Percentiles rank a stretch among this genome's conserved stretches.
Evolutionary conservation across 306 rosid species (phyloP).

Genomic region (Oemleria cerasiformis): DNA sequence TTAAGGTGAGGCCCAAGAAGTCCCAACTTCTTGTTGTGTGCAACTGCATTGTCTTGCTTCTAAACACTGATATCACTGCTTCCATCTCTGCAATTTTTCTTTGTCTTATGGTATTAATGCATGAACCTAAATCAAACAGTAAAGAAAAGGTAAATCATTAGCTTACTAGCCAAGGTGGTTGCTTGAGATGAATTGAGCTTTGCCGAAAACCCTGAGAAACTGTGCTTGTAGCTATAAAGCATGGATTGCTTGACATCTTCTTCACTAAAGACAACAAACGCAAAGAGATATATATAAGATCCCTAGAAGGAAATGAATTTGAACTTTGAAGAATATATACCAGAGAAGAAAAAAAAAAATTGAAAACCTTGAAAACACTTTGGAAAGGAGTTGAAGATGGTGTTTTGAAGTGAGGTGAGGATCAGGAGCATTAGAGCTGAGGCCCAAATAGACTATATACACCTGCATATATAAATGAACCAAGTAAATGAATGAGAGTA

Average conservation of each 20-base stretch:
- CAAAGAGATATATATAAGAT: constrained; percentile 1
- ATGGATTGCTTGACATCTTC: constrained; percentile 48
- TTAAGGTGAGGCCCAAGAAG: constrained; percentile 45
- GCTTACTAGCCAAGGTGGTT: constrained; percentile 40
- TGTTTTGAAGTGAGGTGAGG: constrained; percentile 33
- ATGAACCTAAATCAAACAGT: not conserved
- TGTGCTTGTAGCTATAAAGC: constrained; percentile 56
- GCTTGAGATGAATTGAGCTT: constrained; percentile 55
- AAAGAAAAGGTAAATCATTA: not conserved
- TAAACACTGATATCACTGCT: constrained; percentile 51
- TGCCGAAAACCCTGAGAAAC: constrained; percentile 63
- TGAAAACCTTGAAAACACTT: constrained; percentile 41
- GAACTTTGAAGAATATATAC: not conserved
- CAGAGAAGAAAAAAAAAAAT: not conserved
- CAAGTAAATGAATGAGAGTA: not conserved
- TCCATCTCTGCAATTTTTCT: constrained; percentile 40
- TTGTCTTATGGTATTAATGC: not conserved
- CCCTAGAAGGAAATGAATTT: not conserved
- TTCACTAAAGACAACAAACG: constrained; percentile 31
- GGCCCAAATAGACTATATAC: constrained; percentile 52
- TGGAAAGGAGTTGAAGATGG: constrained; percentile 45
- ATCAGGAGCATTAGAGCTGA: constrained; percentile 19
- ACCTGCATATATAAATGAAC: constrained; percentile 29
- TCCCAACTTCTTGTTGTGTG: constrained; percentile 70
- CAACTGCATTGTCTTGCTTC: constrained; percentile 37